Conservation (phyloP, 768 basidiomycete species). For the Coprinellus micaceus region DNA sequence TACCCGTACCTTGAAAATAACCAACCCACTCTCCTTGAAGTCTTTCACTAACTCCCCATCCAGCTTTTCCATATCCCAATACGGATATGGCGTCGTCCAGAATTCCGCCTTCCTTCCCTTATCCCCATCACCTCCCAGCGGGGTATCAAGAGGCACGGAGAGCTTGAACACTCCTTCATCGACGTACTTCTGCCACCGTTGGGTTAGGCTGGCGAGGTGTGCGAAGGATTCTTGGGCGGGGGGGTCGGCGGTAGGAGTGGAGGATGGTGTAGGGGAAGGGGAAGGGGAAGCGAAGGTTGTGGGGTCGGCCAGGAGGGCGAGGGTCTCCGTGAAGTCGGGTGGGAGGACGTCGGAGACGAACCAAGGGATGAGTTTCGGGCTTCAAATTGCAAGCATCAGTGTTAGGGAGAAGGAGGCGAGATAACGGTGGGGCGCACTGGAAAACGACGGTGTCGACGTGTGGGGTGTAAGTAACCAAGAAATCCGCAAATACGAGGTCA, state of each 20-base stretch:
- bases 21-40: constrained; percentile 57
- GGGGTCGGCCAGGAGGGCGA: constrained; percentile 55
- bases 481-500: constrained; percentile 90
- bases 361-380: constrained; percentile 95
- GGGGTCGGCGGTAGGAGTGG: constrained; percentile 30
- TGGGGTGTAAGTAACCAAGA: constrained; percentile 85
- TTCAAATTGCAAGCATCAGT: constrained; percentile 25
- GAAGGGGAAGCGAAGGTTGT: constrained; percentile 52
- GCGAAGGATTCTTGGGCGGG: constrained; percentile 14
- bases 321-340: constrained; percentile 65
- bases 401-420: not conserved
- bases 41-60: constrained; percentile 49
- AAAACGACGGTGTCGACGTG: constrained; percentile 80
- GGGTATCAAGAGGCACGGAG: constrained; percentile 59
- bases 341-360: constrained; percentile 96
- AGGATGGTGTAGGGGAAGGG: constrained; percentile 64
- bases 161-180: constrained; percentile 66
- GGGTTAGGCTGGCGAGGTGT: constrained; percentile 56
- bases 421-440: constrained; percentile 55
- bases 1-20: constrained; percentile 73
- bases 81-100: constrained; percentile 74
- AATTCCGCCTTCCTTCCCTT: constrained; percentile 38
- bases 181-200: constrained; percentile 74
- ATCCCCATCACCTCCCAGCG: constrained; percentile 39
- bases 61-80: constrained; percentile 64